Evolutionary conservation across 345 rosid species (phyloP).

Genomic region (Passiflora organensis): DNA sequence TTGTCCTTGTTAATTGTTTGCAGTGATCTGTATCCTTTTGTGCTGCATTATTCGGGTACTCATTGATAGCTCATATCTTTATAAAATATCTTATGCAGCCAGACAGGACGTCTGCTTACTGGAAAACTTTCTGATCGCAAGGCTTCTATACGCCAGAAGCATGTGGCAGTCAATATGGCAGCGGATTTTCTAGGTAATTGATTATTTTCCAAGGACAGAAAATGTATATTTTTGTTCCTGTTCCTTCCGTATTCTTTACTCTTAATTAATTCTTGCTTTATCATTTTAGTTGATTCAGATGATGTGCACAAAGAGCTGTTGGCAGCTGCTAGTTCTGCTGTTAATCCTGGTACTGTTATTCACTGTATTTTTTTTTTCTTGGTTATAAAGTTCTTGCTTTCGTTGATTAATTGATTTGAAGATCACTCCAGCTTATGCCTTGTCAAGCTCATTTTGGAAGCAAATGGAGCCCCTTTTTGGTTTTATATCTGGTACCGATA

Average conservation of each 20-base stretch:
- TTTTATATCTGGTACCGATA: conserved; percentile 57
- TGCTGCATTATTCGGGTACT: too few species aligned
- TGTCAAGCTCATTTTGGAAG: conserved; percentile 63
- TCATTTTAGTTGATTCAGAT: conserved; percentile 61
- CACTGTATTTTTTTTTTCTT: conserved; percentile 14
- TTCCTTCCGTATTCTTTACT: conserved; percentile 9
- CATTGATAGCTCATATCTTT: conserved; percentile 10
- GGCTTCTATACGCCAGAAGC: conserved; percentile 72
- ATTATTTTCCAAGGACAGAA: conserved; percentile 17
- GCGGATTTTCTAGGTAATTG: conserved; percentile 80
- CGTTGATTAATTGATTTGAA: conserved; percentile 28
- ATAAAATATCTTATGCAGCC: conserved; percentile 51
- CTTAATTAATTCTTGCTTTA: conserved; percentile 23
- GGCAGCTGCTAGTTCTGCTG: conserved; percentile 72
- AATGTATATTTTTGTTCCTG: conserved; percentile 8
- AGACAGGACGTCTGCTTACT: conserved; percentile 82
- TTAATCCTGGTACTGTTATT: conserved; percentile 50
- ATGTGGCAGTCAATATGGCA: conserved; percentile 40
- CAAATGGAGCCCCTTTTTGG: conserved; percentile 77
- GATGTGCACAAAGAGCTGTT: conserved; percentile 77
- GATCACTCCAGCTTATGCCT: conserved; percentile 49
- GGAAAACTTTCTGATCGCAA: conserved; percentile 90
- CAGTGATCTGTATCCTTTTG: too few species aligned
- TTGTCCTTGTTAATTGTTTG: background rate
- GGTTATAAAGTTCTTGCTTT: conserved; percentile 9